phyloP scores from a whole-genome alignment of 116 monocot species.

The Cymodocea nodosa region DNA sequence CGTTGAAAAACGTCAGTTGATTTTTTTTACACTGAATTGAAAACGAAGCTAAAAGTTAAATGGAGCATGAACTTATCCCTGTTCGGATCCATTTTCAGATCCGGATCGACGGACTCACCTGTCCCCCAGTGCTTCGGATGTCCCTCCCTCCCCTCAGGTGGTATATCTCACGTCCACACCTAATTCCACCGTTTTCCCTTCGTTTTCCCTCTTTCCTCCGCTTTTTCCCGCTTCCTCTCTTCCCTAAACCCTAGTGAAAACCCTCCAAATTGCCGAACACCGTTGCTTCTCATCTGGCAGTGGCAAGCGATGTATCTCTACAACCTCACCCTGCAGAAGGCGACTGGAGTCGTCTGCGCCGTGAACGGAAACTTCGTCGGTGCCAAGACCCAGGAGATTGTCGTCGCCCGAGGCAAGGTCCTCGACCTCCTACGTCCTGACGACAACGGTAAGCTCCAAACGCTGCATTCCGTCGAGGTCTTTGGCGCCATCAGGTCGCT shows the following conservation, averaged over 20 bases:
- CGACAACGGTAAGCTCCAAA: slow-evolving; percentile 72
- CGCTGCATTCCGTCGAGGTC: slow-evolving; percentile 76
- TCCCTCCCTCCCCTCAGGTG: no score
- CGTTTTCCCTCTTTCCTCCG: no score
- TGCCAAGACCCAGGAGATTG: slow-evolving; percentile 76
- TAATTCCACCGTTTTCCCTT: no score
- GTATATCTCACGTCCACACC: no score
- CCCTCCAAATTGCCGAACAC: no score
- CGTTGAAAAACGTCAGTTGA: no score
- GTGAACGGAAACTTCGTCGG: slow-evolving; percentile 81
- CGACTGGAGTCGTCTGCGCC: slow-evolving; percentile 86
- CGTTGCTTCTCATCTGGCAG: neutral
- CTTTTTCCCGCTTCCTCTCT: neutral
- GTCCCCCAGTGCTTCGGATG: no score
- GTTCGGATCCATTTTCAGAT: no score
- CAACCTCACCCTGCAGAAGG: slow-evolving; percentile 83
- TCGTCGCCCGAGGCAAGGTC: slow-evolving; percentile 71
- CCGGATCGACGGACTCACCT: no score
- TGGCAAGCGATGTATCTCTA: slow-evolving; percentile 62
- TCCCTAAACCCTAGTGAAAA: neutral
- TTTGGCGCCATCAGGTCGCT: slow-evolving; percentile 84
- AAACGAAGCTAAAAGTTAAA: no score
- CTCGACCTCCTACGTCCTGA: slow-evolving; percentile 88
- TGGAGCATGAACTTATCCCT: no score
- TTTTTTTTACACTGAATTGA: no score